phyloP scores from a whole-genome alignment of 2,329 filamentous ascomycete species.

The Aspergillus puulaauensis region DNA sequence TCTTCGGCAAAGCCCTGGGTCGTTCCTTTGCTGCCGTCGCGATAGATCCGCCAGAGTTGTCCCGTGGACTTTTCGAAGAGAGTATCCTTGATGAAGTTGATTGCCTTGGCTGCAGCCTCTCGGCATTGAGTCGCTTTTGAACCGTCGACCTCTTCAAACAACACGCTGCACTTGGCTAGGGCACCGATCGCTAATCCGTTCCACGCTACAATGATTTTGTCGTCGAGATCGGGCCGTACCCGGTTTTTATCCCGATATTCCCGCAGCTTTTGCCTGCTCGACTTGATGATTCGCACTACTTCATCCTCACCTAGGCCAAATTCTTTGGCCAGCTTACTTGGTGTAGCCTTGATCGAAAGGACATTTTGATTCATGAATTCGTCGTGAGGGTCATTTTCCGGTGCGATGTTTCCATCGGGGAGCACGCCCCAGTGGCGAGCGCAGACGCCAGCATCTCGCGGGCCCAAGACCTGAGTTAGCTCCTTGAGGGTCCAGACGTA shows the following conservation, averaged over 20 bases:
- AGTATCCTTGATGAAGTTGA: slow-evolving; percentile 68
- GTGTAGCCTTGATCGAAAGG: slow-evolving; percentile 67
- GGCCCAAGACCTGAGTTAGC: slow-evolving; percentile 72
- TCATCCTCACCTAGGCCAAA: slow-evolving; percentile 71
- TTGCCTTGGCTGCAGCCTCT: slow-evolving; percentile 65
- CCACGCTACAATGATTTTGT: slow-evolving; percentile 83
- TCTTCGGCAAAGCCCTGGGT: slow-evolving; percentile 84
- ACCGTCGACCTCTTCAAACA: slow-evolving; percentile 61
- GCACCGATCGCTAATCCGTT: slow-evolving; percentile 86
- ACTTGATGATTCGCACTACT: slow-evolving; percentile 65
- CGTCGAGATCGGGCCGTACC: slow-evolving; percentile 74
- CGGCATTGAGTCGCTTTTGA: slow-evolving; percentile 62
- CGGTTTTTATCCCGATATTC: slow-evolving; percentile 72
- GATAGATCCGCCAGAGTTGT: slow-evolving; percentile 72
- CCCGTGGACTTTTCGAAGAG: slow-evolving; percentile 67
- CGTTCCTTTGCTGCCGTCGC: slow-evolving; percentile 61
- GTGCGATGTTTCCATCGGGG: slow-evolving; percentile 80
- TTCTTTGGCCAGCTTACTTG: slow-evolving; percentile 69
- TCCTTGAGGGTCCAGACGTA: slow-evolving; percentile 93
- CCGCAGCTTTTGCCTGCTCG: slow-evolving; percentile 67
- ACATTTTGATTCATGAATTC: slow-evolving; percentile 96
- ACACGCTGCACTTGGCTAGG: slow-evolving; percentile 71
- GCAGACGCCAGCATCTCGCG: slow-evolving; percentile 68
- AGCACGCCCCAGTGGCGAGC: slow-evolving; percentile 83
- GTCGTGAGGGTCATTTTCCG: slow-evolving; percentile 82